Percentiles rank a stretch among this genome's conserved stretches.
These are phyloP conservation scores for Psilocybe azurescens DNA, from an alignment of 768 basidiomycete genomes.

Conservation along the genomic window DNA sequence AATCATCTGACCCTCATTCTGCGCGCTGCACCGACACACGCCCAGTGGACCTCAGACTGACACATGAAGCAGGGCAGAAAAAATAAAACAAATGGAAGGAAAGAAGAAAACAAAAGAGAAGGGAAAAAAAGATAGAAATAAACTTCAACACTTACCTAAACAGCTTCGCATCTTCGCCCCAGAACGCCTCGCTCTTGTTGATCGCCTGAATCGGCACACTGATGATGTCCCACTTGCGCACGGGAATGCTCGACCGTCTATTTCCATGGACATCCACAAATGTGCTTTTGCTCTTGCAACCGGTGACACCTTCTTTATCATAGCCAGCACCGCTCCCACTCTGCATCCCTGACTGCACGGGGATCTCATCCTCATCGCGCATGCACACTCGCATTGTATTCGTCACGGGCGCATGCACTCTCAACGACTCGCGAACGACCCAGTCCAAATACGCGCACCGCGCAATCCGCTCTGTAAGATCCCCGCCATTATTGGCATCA, in stretches of 20 bases:
- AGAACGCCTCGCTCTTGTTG: constrained; percentile 56
- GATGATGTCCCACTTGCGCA: constrained; percentile 49
- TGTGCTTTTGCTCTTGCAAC: constrained; percentile 6
- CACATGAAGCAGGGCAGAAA: neutral
- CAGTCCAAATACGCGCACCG: constrained; percentile 69
- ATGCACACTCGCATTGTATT: constrained; percentile 47
- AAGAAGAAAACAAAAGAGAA: constrained; percentile 6
- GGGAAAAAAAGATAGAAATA: constrained; percentile 15
- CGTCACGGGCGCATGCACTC: constrained; percentile 58
- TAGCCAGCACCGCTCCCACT: neutral
- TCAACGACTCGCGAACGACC: constrained; percentile 63
- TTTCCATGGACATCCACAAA: constrained; percentile 26
- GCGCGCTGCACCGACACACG: neutral
- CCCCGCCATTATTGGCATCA: neutral
- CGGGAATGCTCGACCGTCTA: constrained; percentile 21
- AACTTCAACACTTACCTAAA: constrained; percentile 50
- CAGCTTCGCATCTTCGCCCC: constrained; percentile 65
- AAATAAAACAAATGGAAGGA: neutral
- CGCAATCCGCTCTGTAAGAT: constrained; percentile 33
- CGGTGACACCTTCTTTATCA: constrained; percentile 1
- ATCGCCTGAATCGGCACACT: constrained; percentile 55
- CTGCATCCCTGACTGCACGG: constrained; percentile 31
- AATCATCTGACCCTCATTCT: neutral
- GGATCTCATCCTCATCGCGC: constrained; percentile 56
- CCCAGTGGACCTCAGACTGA: neutral